These are phyloP conservation scores for Phytophthora sp. DNA, from an alignment of 352 stramenopile genomes.

Conservation along the genomic window DNA sequence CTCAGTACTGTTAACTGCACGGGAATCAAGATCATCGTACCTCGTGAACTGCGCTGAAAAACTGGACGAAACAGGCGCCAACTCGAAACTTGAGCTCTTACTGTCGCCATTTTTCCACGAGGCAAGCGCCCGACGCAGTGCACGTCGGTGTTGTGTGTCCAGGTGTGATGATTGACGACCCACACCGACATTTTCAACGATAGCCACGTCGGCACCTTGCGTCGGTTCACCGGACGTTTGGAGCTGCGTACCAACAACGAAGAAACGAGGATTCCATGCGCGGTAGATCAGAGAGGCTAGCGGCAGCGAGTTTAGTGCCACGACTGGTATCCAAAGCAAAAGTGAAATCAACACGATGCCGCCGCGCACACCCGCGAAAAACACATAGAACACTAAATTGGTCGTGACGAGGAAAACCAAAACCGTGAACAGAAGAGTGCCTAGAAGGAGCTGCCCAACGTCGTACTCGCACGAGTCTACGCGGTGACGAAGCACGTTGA, in stretches of 20 bases:
- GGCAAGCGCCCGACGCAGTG: constrained; percentile 19
- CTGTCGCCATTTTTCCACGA: constrained; percentile 12
- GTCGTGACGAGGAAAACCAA: constrained; percentile 94
- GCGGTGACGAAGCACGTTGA: constrained; percentile 92
- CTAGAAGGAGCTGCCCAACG: constrained; percentile 87
- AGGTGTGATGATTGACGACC: constrained; percentile 10
- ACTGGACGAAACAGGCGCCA: constrained; percentile 30
- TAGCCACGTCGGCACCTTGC: not conserved
- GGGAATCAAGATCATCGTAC: constrained; percentile 14
- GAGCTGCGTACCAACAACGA: constrained; percentile 42
- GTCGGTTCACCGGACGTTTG: constrained; percentile 10
- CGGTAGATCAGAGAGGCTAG: constrained; percentile 56
- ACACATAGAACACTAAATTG: constrained; percentile 93
- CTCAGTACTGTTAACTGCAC: not conserved
- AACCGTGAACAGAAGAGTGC: constrained; percentile 93
- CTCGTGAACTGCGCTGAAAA: constrained; percentile 34
- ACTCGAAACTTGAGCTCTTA: constrained; percentile 22
- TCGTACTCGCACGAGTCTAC: constrained; percentile 96
- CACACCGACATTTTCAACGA: constrained; percentile 27
- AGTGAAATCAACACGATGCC: constrained; percentile 43
- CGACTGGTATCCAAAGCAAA: constrained; percentile 62
- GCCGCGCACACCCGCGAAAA: constrained; percentile 86
- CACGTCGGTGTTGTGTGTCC: constrained; percentile 26
- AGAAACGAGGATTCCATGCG: constrained; percentile 38
- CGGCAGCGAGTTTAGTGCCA: constrained; percentile 53